These are phyloP conservation scores for Brassica cretica DNA, from an alignment of 345 rosid genomes.

Conservation along the genomic window DNA sequence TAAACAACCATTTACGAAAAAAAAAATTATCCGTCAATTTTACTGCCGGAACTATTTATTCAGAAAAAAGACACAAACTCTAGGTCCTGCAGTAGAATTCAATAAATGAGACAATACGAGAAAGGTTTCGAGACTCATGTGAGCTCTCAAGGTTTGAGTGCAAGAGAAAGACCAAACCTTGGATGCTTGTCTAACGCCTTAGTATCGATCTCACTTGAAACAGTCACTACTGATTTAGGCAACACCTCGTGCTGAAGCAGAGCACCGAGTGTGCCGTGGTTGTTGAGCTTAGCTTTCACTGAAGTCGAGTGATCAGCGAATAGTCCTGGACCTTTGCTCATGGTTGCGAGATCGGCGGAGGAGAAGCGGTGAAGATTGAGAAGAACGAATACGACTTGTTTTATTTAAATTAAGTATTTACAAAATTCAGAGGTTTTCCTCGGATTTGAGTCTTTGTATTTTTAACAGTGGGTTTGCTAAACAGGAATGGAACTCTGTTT, in stretches of 20 bases:
- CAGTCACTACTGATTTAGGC: slow-evolving; percentile 69
- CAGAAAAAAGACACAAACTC: background rate
- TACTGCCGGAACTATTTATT: slow-evolving; percentile 38
- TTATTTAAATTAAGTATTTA: no score
- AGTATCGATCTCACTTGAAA: slow-evolving; percentile 86
- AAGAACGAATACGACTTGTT: no score
- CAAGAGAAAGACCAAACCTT: slow-evolving; percentile 78
- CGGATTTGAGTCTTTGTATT: no score
- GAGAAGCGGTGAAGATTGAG: no score
- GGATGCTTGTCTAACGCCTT: slow-evolving; percentile 79
- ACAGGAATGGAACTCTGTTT: no score
- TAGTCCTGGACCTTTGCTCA: no score
- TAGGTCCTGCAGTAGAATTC: slow-evolving; percentile 35
- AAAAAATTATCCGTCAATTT: slow-evolving; percentile 33
- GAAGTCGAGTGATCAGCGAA: slow-evolving; percentile 58
- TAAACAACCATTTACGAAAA: background rate
- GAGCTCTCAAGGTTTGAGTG: slow-evolving; percentile 61
- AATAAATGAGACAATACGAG: slow-evolving; percentile 43
- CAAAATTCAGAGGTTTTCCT: no score
- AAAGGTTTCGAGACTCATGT: slow-evolving; percentile 18
- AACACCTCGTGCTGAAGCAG: slow-evolving; percentile 82
- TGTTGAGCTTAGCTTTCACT: slow-evolving; percentile 86
- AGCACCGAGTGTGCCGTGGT: slow-evolving; percentile 77
- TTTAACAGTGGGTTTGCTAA: no score
- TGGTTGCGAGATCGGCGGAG: no score